Percentiles rank a stretch among this genome's conserved stretches.
Conservation (phyloP, 2,329 filamentous ascomycete species). For the Diaporthe amygdali region DNA sequence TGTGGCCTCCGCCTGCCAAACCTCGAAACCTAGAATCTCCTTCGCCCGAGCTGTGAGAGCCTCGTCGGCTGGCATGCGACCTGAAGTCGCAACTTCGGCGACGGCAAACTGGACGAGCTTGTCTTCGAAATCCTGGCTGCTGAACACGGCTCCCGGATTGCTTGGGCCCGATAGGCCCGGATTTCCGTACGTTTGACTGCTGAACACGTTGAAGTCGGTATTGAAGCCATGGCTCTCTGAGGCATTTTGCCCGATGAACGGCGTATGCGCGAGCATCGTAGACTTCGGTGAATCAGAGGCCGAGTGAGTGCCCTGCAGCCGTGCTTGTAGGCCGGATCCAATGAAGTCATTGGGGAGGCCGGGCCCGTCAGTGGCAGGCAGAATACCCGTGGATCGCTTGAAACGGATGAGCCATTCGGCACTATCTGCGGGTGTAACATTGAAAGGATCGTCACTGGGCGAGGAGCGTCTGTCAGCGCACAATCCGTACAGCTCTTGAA, state of each 20-base stretch:
- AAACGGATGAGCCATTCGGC: constrained; percentile 68
- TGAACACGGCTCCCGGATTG: constrained; percentile 54
- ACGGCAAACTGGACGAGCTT: constrained; percentile 56
- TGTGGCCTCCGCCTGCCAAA: constrained; percentile 42
- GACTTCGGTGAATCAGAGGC: constrained; percentile 53
- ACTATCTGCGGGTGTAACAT: constrained; percentile 68
- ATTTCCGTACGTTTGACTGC: constrained; percentile 25
- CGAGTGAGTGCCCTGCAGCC: constrained; percentile 38
- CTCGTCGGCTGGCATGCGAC: constrained; percentile 53
- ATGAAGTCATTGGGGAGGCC: constrained; percentile 44
- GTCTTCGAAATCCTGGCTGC: constrained; percentile 62
- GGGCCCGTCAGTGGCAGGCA: constrained; percentile 52
- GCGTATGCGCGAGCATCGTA: constrained; percentile 33
- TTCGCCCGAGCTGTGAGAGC: constrained; percentile 51
- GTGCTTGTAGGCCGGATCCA: background rate
- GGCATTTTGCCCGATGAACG: constrained; percentile 32
- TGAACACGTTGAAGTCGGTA: background rate
- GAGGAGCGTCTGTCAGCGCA: background rate
- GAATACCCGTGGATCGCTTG: constrained; percentile 62
- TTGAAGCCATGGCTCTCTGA: background rate
- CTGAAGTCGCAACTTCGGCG: constrained; percentile 41
- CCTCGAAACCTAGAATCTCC: constrained; percentile 47
- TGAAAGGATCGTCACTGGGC: constrained; percentile 65
- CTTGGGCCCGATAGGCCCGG: background rate
- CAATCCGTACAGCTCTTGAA: background rate